Evolutionary conservation across 108 stramenopile genomes (phyloP), one percentile per base, ranked within the genome.

Genomic region (Cyclotella choctawhatcheeana): DNA sequence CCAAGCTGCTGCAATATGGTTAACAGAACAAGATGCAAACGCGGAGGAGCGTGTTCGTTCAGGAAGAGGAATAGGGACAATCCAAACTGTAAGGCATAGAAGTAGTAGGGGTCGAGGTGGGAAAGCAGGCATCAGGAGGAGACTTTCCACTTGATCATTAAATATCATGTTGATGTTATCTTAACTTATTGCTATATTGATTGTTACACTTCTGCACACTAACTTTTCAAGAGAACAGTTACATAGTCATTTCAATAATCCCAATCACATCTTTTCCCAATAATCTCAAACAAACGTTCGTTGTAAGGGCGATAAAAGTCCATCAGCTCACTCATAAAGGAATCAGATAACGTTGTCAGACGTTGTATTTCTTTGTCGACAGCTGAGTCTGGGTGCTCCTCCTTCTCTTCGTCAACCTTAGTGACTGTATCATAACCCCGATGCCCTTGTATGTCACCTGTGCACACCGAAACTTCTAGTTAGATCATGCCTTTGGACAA

Each of bases 1-100:
- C 30, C 86, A 88, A 54, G 86, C 89, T 25, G 92, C 92, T 34
- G 89, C 92, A 1, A 67, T 89, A 30, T 93, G 92, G 92, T 75
- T 93, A 20, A 84, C 84, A 14, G 88, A 93, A 51, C 85, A 88
- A 68, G 92, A 93, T 35, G 76, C 81, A 40, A 67, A 74, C 63
- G 31, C 44, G 5, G 79, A 80, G 10, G 60, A 40, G n/a, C 53
- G 63, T 55, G 52, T 58, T 40, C 51, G 58, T 10, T 52, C 54
- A 34, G 44, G 68, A 7, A 25, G 68, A 25, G 55, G 68, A 29
- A 45, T 26, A 10, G 64, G 64, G 10, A 29, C 18, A 17, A 14
- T 48, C 26, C 47, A 48, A 64, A 29, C 64, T 30, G 30, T 31
- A 29, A 64, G 31, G 7, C 45, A 14, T 26, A 5, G 47, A 30